Conservation (phyloP, 345 rosid genomes). For the Ricinus communis region DNA sequence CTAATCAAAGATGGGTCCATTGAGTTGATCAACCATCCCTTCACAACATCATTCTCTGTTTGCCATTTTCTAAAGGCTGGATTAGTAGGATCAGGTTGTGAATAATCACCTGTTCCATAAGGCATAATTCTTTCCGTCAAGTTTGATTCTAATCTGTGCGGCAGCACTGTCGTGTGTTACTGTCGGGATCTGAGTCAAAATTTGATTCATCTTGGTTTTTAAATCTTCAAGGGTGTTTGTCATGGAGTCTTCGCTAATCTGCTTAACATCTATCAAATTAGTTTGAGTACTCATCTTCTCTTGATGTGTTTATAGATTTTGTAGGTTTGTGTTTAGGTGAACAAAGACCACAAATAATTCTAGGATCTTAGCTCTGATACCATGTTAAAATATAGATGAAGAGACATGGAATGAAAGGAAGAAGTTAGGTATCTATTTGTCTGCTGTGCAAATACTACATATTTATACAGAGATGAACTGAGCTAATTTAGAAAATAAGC, state of each 20-base stretch:
- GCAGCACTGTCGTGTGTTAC: not conserved
- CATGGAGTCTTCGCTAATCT: not conserved
- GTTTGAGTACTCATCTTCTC: not conserved
- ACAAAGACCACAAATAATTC: too few species aligned
- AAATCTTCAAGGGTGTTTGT: not conserved
- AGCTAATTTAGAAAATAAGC: too few species aligned
- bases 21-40: too few species aligned
- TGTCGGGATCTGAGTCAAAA: not conserved
- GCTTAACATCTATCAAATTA: not conserved
- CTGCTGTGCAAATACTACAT: too few species aligned
- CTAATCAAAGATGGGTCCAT: not conserved
- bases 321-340: too few species aligned
- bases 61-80: not conserved
- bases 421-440: too few species aligned
- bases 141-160: not conserved
- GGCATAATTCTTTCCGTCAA: not conserved
- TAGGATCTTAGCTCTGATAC: too few species aligned
- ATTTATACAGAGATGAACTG: too few species aligned
- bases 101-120: not conserved
- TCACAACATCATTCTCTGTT: not conserved
- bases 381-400: too few species aligned
- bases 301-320: too few species aligned
- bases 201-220: not conserved
- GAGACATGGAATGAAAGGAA: too few species aligned
- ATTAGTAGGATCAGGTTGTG: not conserved